A percentile compares a stretch with the other conserved stretches of the same genome.
Evolutionary conservation across 1,284 basidiomycete species (phyloP).

Genomic region (Moesziomyces globuligerus): DNA sequence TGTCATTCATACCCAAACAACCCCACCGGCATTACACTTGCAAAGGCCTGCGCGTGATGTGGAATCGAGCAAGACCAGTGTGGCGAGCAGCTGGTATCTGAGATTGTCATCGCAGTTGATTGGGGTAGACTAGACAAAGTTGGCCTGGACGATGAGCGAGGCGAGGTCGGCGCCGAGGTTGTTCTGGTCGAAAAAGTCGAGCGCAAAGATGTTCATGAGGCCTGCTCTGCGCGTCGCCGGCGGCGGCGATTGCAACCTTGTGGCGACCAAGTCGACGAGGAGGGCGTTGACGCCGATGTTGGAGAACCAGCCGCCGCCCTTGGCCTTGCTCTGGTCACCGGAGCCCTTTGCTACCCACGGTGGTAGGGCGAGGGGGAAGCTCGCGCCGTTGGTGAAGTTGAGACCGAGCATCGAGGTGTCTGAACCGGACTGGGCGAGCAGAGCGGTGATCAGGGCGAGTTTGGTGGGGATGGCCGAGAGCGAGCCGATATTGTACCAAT

Average conservation of each 20-base stretch:
- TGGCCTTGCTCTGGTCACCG: slow-evolving; percentile 13
- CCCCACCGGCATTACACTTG: too few relatives aligned
- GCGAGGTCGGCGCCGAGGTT: slow-evolving; percentile 26
- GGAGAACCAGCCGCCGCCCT: slow-evolving; percentile 12
- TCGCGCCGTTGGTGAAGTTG: slow-evolving; percentile 42
- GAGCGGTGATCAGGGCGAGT: slow-evolving; percentile 22
- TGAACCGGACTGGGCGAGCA: slow-evolving; percentile 19
- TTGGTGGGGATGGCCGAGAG: slow-evolving; percentile 38
- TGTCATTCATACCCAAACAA: too few relatives aligned
- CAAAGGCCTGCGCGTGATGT: too few relatives aligned
- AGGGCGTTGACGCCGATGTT: slow-evolving; percentile 34
- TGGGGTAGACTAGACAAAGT: slow-evolving; percentile 29
- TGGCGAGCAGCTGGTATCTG: too few relatives aligned
- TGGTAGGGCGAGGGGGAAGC: slow-evolving; percentile 46
- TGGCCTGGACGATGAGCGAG: slow-evolving; percentile 43
- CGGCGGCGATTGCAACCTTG: too few relatives aligned
- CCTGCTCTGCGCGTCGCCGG: too few relatives aligned
- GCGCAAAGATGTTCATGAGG: slow-evolving; percentile 38
- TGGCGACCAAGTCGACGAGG: slow-evolving; percentile 36
- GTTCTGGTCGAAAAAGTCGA: slow-evolving; percentile 55
- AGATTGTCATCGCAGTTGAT: neutral
- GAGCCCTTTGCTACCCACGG: slow-evolving; percentile 46
- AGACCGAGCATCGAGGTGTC: slow-evolving; percentile 16
- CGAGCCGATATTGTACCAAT: slow-evolving; percentile 51
- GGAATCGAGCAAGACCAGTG: too few relatives aligned